Evolutionary conservation across 2,329 filamentous ascomycete genomes (phyloP).

Genomic region (Botrytis elliptica): DNA sequence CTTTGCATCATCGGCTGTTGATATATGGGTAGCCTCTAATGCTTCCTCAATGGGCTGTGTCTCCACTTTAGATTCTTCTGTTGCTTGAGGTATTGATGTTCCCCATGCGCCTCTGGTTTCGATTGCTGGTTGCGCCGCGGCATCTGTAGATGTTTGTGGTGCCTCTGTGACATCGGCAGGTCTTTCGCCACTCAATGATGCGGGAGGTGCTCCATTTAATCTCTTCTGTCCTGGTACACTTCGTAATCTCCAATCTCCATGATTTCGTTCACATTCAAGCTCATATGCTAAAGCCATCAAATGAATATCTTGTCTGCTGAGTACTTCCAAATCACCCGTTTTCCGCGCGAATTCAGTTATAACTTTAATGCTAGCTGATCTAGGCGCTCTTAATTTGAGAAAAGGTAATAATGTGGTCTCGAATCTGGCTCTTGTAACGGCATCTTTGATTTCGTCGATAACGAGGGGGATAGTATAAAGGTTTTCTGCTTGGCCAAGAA

Average conservation of each 20-base stretch:
- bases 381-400: slow-evolving; percentile 72
- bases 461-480: slow-evolving; percentile 85
- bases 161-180: slow-evolving; percentile 18
- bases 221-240: slow-evolving; percentile 76
- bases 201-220: slow-evolving; percentile 63
- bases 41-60: slow-evolving; percentile 31
- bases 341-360: slow-evolving; percentile 81
- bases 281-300: slow-evolving; percentile 90
- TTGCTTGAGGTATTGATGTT: slow-evolving; percentile 24
- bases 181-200: slow-evolving; percentile 35
- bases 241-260: slow-evolving; percentile 83
- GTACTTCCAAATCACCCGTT: slow-evolving; percentile 84
- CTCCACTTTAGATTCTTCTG: slow-evolving; percentile 34
- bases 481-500: slow-evolving; percentile 72
- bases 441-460: slow-evolving; percentile 82
- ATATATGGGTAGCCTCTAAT: slow-evolving; percentile 21
- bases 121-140: slow-evolving; percentile 16
- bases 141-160: slow-evolving; percentile 1
- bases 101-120: slow-evolving; percentile 35
- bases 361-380: slow-evolving; percentile 72
- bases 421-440: slow-evolving; percentile 73
- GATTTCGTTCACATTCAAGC: slow-evolving; percentile 85
- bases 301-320: slow-evolving; percentile 87
- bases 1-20: not conserved
- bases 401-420: slow-evolving; percentile 86